Conservation (phyloP, 805 yeast genomes). For the Blastobotrys americana region DNA sequence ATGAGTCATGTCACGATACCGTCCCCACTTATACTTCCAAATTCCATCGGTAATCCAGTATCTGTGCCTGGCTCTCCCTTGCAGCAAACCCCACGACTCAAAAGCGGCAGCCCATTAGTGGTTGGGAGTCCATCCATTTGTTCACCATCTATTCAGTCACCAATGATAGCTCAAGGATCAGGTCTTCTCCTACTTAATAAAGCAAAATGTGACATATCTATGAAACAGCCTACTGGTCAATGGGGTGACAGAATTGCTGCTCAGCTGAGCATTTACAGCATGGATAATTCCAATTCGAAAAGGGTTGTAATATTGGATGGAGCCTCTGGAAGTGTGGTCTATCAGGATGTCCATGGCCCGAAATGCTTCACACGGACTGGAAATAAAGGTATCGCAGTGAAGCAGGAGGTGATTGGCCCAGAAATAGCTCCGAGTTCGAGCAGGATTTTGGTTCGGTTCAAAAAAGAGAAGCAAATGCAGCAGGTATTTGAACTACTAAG, state of each 20-base stretch:
- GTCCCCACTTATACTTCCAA: too few relatives aligned
- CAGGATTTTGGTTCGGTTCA: not conserved
- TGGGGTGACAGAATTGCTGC: slow-evolving; percentile 9
- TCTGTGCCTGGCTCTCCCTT: too few relatives aligned
- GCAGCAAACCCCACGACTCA: too few relatives aligned
- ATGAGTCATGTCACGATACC: too few relatives aligned
- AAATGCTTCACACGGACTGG: slow-evolving; percentile 10
- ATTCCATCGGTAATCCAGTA: too few relatives aligned
- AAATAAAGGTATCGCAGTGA: slow-evolving; percentile 6
- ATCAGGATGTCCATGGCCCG: slow-evolving; percentile 1
- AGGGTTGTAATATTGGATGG: not conserved
- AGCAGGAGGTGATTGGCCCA: not conserved
- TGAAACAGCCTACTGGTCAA: slow-evolving; percentile 10
- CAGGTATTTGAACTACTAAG: not conserved
- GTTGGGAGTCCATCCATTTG: too few relatives aligned
- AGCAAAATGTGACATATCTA: slow-evolving; percentile 17
- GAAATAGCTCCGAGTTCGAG: too few relatives aligned
- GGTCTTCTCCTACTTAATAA: slow-evolving; percentile 20
- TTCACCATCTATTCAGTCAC: too few relatives aligned
- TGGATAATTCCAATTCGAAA: not conserved
- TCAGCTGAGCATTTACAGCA: slow-evolving; percentile 5
- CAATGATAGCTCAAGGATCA: too few relatives aligned
- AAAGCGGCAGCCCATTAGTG: too few relatives aligned
- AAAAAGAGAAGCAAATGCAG: not conserved
- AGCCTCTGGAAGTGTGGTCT: not conserved